These are phyloP conservation scores for Selenicereus undatus DNA, from an alignment of 148 eudicot genomes.

Conservation along the genomic window DNA sequence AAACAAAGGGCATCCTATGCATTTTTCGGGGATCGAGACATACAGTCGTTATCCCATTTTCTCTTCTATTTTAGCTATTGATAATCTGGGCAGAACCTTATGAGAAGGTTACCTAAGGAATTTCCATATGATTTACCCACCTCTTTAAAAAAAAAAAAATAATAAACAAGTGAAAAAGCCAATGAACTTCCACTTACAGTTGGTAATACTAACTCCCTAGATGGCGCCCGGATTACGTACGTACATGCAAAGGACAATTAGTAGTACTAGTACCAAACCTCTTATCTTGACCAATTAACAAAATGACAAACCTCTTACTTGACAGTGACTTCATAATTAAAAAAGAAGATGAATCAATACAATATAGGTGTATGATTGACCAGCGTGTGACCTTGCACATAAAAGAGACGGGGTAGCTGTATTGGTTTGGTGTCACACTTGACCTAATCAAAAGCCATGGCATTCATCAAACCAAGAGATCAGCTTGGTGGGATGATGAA, in stretches of 20 bases:
- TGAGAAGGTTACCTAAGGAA: too few species aligned
- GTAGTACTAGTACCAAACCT: neutral
- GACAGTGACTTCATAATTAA: neutral
- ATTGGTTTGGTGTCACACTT: neutral
- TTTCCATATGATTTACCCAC: too few species aligned
- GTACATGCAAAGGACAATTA: slow-evolving; percentile 8
- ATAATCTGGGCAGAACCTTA: too few species aligned
- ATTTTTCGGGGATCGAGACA: too few species aligned
- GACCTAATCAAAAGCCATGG: slow-evolving; percentile 15
- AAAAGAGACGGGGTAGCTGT: neutral
- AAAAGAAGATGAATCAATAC: neutral
- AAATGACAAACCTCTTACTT: neutral
- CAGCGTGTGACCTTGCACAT: neutral
- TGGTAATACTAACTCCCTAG: neutral
- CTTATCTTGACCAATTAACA: too few species aligned
- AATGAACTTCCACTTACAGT: neutral
- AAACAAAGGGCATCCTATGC: too few species aligned
- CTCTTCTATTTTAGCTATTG: too few species aligned
- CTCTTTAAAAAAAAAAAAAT: too few species aligned
- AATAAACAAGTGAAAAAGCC: neutral
- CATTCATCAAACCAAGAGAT: slow-evolving; percentile 22
- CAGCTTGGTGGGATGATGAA: slow-evolving; percentile 17
- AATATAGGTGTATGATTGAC: neutral
- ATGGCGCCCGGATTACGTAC: neutral
- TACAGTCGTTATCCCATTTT: too few species aligned